phyloP scores from a whole-genome alignment of 345 rosid genomes.

The Tarenaya hassleriana region DNA sequence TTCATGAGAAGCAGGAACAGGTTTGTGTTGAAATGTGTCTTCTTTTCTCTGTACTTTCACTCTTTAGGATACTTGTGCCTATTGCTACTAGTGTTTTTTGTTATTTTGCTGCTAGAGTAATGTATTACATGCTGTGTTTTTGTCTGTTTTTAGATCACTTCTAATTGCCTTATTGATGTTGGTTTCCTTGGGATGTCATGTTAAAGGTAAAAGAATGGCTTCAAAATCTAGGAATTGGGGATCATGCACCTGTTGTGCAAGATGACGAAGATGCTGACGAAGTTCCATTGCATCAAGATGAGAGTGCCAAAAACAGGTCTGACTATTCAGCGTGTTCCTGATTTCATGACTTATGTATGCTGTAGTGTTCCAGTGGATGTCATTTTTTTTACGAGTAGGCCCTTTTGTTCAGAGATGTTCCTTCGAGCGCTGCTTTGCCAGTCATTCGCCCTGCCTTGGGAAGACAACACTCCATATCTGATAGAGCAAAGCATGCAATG shows the following conservation, averaged over 20 bases:
- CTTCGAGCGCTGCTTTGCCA: slow-evolving; percentile 92
- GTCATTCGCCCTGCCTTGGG: slow-evolving; percentile 87
- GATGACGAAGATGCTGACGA: slow-evolving; percentile 88
- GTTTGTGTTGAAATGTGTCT: slow-evolving; percentile 32
- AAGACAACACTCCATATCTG: slow-evolving; percentile 87
- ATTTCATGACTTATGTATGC: slow-evolving; percentile 7
- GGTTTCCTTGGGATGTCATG: slow-evolving; percentile 38
- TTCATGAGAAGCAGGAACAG: slow-evolving; percentile 99
- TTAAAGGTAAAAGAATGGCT: slow-evolving; percentile 99
- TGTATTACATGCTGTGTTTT: slow-evolving; percentile 3
- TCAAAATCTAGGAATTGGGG: slow-evolving; percentile 99
- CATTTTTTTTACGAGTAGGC: slow-evolving; percentile 19
- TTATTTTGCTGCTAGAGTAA: neutral
- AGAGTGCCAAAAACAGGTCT: slow-evolving; percentile 73
- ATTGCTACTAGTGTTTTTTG: slow-evolving; percentile 9
- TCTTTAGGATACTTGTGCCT: neutral
- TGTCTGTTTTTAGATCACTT: neutral
- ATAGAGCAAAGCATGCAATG: slow-evolving; percentile 92
- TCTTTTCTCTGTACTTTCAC: too few species aligned
- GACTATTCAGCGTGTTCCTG: slow-evolving; percentile 13
- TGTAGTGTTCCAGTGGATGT: slow-evolving; percentile 1
- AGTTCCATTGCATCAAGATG: slow-evolving; percentile 64
- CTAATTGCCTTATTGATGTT: slow-evolving; percentile 20
- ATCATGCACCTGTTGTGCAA: slow-evolving; percentile 54
- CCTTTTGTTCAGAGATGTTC: slow-evolving; percentile 84